Base-by-base conservation (phyloP, 345 rosid species). In the Brassica incana region DNA sequence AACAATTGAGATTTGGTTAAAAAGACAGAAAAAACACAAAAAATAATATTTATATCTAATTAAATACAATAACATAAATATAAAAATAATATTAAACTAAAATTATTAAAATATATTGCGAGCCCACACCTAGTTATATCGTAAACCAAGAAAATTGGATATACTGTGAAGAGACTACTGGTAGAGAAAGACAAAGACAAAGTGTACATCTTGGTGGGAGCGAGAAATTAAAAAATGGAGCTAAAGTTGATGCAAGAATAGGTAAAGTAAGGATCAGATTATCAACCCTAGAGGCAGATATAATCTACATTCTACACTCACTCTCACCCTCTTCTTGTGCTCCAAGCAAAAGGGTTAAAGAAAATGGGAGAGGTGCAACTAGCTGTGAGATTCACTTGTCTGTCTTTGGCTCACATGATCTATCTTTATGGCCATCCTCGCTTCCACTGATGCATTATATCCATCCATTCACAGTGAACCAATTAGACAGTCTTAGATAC, bases 401-500 rank as follows among this genome's bases (percentile, higher is more conserved):
- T 92, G 16, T 91, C 97, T 38, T 75, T 92, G 29, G 90, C 92
- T 50, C 84, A 85, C 5, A 88, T 90, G 91, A 90, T 92, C 61
- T 88, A 86, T 59, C 92, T 87, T 58, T 91, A 91, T 72, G 87
- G 88, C 10, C 94, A 88, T 62, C 97, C 97, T 3, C 78, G 74
- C 85, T 92, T 58, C 97, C 97, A 52, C 91, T 89, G 82, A 92
- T 92, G 97, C 97, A 92, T 76, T 92, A 91, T 77, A 61, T 88
- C 74, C 93, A 88, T 78, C 97, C 97, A 2, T 89, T 92, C 79
- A 89, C 96, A 0, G 97, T 92, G 56, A 91, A 88, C 85, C 97
- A 91, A 71, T 60, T 92, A 35, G 97, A 92, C 33, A 91, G 88
- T 72, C 75, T 92, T 62, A 74, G 97, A 81, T 90, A 85, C 82